Evolutionary conservation across 2,329 filamentous ascomycete species (phyloP).

Genomic region (Beauveria varroae): DNA sequence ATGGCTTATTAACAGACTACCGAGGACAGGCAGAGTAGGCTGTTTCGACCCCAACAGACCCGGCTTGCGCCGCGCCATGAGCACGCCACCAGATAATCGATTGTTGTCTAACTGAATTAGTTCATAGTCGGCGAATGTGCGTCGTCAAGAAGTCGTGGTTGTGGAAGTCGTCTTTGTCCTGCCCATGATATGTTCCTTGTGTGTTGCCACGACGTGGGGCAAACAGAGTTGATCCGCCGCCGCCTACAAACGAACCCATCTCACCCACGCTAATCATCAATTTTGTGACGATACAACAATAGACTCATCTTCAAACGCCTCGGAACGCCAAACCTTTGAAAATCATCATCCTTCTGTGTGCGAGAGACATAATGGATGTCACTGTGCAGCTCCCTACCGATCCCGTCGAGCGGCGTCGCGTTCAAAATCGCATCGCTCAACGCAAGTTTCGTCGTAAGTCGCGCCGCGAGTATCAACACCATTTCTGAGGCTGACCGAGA

Average conservation of each 20-base stretch:
- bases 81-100: not conserved
- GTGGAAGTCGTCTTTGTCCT: not conserved
- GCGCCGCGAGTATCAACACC: not conserved
- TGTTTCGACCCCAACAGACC: not conserved
- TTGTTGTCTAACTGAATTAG: not conserved
- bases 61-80: not conserved
- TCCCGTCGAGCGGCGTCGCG: not conserved
- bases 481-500: not conserved
- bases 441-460: slow-evolving; percentile 4
- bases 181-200: not conserved
- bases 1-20: no score
- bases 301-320: not conserved
- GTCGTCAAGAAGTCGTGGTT: not conserved
- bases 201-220: not conserved
- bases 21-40: not conserved
- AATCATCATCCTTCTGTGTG: not conserved
- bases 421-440: not conserved
- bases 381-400: not conserved
- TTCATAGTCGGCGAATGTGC: not conserved
- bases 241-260: not conserved
- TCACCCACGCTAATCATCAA: not conserved
- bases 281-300: not conserved
- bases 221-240: not conserved
- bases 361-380: not conserved
- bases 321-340: not conserved